Conservation (phyloP, 2,329 filamentous ascomycete species). For the Cryphonectria parasitica region DNA sequence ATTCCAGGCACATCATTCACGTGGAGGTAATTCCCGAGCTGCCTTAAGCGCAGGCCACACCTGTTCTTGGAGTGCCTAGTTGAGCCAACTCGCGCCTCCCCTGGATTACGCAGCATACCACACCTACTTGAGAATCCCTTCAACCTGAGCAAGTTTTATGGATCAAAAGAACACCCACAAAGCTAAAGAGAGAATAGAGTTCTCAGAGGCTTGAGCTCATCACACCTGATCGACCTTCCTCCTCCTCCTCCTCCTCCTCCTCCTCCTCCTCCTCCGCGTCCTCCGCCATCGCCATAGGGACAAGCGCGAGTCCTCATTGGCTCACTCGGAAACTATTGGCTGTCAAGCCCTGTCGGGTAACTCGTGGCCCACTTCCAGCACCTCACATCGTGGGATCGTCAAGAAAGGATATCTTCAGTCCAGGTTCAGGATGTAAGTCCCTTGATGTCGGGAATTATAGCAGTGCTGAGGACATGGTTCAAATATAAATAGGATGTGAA, state of each 20-base stretch:
- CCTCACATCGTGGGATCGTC: not conserved
- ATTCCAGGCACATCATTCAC: not conserved
- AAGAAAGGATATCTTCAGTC: not conserved
- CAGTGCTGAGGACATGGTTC: not conserved
- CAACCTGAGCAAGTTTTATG: not conserved
- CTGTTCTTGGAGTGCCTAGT: not conserved
- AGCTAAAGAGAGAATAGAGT: not conserved
- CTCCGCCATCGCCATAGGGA: not conserved
- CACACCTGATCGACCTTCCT: not conserved
- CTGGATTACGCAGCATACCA: not conserved
- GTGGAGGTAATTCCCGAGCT: not conserved
- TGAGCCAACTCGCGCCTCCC: not conserved
- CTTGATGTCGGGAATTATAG: not conserved
- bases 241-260: not conserved
- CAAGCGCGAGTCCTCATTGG: not conserved
- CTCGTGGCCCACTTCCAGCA: not conserved
- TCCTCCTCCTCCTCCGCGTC: not conserved
- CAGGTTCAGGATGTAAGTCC: not conserved
- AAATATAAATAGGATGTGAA: not conserved
- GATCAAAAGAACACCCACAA: not conserved
- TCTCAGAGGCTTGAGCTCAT: not conserved
- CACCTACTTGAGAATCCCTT: not conserved
- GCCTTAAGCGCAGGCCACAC: not conserved
- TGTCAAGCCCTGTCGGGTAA: not conserved
- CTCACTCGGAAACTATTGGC: slow-evolving; percentile 3